Evolutionary conservation across 305 asterid species (phyloP).

Genomic region (Solanum hybrid): DNA sequence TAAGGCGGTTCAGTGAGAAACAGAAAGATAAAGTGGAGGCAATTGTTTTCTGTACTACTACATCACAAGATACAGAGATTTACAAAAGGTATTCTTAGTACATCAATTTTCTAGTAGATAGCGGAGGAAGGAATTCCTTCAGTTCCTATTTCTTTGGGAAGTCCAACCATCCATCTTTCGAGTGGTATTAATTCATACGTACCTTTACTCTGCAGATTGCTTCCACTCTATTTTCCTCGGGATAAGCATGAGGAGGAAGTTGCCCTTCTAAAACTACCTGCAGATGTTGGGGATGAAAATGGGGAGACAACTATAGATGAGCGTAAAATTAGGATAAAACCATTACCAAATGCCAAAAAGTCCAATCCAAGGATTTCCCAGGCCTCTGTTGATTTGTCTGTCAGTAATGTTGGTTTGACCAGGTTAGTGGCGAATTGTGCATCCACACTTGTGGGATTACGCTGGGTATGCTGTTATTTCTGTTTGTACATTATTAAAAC

Average conservation of each 20-base stretch:
- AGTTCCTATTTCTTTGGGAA: neutral
- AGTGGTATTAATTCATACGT: neutral
- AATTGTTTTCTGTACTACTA: constrained; percentile 68
- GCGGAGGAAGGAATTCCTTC: neutral
- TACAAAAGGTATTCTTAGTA: constrained; percentile 52
- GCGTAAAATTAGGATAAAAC: constrained; percentile 78
- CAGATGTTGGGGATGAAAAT: constrained; percentile 94
- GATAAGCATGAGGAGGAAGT: constrained; percentile 75
- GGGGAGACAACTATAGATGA: constrained; percentile 84
- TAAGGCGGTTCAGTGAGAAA: constrained; percentile 82
- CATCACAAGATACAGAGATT: constrained; percentile 74
- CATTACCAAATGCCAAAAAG: constrained; percentile 70
- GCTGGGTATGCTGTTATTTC: neutral
- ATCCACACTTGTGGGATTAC: neutral
- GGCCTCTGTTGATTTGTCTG: constrained; percentile 43
- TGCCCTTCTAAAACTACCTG: constrained; percentile 69
- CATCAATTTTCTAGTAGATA: neutral
- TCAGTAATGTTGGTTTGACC: constrained; percentile 46
- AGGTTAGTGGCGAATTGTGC: constrained; percentile 33
- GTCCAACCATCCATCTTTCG: neutral
- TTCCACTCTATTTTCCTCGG: constrained; percentile 91
- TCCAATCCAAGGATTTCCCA: constrained; percentile 29
- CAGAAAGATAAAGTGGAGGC: constrained; percentile 72
- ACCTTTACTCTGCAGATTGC: constrained; percentile 38
- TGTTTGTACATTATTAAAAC: neutral